Percentiles rank a stretch among this genome's conserved stretches.
Conservation (phyloP, 371 early-diverging fungal species). For the Neoconidiobolus thromboides region DNA sequence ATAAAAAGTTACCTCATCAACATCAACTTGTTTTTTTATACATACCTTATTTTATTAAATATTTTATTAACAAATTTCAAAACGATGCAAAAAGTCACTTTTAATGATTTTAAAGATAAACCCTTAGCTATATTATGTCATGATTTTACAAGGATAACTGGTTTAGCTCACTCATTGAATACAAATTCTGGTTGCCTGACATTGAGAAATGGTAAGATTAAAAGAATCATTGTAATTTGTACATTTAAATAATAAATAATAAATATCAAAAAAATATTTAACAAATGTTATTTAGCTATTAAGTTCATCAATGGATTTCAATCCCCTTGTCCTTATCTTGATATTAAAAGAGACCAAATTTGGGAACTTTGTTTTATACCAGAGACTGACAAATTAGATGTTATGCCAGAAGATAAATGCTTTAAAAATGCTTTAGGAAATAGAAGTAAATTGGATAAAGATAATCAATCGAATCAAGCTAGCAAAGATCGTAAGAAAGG, state of each 20-base stretch:
- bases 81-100: constrained; percentile 10
- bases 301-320: background rate
- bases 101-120: constrained; percentile 10
- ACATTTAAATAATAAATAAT: background rate
- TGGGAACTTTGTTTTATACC: background rate
- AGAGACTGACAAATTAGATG: background rate
- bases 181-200: background rate
- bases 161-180: constrained; percentile 16
- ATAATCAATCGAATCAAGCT: too few relatives aligned
- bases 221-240: background rate
- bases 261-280: background rate
- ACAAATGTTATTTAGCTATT: background rate
- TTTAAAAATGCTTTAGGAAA: too few relatives aligned
- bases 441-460: too few relatives aligned
- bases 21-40: too few relatives aligned
- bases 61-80: too few relatives aligned
- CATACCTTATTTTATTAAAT: too few relatives aligned
- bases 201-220: background rate
- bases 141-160: constrained; percentile 31
- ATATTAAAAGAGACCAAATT: background rate
- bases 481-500: too few relatives aligned
- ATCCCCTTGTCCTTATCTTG: background rate
- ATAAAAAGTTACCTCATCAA: too few relatives aligned
- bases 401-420: too few relatives aligned
- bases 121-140: constrained; percentile 29